Evolutionary conservation across 495 filamentous ascomycete genomes (phyloP), one percentile per base, ranked within the genome.

Genomic region (Aspergillus egyptiacus): DNA sequence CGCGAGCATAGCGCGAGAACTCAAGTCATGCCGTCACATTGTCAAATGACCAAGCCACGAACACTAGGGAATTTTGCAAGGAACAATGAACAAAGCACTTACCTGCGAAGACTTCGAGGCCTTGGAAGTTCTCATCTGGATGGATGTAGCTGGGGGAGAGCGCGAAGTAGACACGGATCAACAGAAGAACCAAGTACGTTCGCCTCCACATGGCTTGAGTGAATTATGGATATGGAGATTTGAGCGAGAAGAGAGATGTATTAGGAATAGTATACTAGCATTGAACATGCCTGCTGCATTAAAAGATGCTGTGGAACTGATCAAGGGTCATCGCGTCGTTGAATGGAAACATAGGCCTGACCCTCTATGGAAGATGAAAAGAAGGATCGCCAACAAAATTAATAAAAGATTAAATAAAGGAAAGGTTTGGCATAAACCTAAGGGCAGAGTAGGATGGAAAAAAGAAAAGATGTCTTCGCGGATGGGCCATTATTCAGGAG

Each of bases 41-140:
- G 39, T 50, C 48, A 40, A 49, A 41, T 44, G 48, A 44, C 39
- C 38, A 35, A 30, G 18, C 31, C 30, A 17, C 8, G 15, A 15
- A n/a, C 19, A 32, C 35, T 30, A 35, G 5, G 30, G 13, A n/a
- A 4, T 11, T 27, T 32, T 2, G 10, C 15, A 10, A 3, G n/a
- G 18, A 30, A 40, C 5, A 14, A 9, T 17, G 20, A 5, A 25
- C 24, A 32, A 50, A 34, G 20, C 38, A 73, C 86, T 63, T 82
- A 96, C 91, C 90, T 51, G 91, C 90, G 58, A 96, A 91, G 44
- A 97, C 85, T 72, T 98, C 93, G 8, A 91, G 93, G 15, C 93
- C 93, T 62, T 98, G 93, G 62, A 98, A 98, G 68, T 96, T 89
- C 74, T 98, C 93, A 69, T 98, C 93, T 2, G 93, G 93, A 66